phyloP scores from a whole-genome alignment of 345 rosid genomes.

The Eucalyptus shirleyi region DNA sequence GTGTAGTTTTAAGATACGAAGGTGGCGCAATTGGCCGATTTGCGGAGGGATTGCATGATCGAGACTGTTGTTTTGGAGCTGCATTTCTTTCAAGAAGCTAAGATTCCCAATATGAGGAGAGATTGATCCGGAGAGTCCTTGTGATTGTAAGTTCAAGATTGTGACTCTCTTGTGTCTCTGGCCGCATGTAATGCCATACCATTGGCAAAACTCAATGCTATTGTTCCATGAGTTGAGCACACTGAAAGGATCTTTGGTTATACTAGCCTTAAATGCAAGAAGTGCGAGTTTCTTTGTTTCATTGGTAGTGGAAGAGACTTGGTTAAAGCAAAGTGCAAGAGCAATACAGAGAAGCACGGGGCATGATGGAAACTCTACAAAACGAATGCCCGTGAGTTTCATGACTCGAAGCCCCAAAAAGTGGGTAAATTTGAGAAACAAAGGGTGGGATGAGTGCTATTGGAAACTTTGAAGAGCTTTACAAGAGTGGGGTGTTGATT shows the following conservation, averaged over 20 bases:
- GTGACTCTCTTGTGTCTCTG: too few species aligned
- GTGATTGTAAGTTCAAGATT: fast-evolving
- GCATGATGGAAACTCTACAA: background rate
- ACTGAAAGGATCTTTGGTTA: too few species aligned
- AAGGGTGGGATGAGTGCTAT: background rate
- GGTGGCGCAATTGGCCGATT: fast-evolving
- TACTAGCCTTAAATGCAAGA: background rate
- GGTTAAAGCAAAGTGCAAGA: background rate
- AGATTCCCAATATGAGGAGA: too few species aligned
- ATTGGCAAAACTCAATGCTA: too few species aligned
- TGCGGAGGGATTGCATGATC: too few species aligned
- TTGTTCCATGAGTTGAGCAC: too few species aligned
- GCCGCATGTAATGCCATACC: too few species aligned
- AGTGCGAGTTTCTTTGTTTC: background rate
- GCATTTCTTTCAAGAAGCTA: too few species aligned
- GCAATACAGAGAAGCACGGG: background rate
- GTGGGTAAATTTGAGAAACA: background rate
- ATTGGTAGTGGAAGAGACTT: background rate
- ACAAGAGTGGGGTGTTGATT: background rate
- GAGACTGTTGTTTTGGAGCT: too few species aligned
- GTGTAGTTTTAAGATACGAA: fast-evolving
- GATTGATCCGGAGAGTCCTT: too few species aligned
- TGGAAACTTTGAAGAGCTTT: background rate
- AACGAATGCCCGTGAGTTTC: background rate
- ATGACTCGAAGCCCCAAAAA: background rate